Percentiles rank a stretch among this genome's conserved stretches.
Evolutionary conservation across 1,284 basidiomycete species (phyloP).

Genomic region (Cutaneotrichosporon cyanovorans): DNA sequence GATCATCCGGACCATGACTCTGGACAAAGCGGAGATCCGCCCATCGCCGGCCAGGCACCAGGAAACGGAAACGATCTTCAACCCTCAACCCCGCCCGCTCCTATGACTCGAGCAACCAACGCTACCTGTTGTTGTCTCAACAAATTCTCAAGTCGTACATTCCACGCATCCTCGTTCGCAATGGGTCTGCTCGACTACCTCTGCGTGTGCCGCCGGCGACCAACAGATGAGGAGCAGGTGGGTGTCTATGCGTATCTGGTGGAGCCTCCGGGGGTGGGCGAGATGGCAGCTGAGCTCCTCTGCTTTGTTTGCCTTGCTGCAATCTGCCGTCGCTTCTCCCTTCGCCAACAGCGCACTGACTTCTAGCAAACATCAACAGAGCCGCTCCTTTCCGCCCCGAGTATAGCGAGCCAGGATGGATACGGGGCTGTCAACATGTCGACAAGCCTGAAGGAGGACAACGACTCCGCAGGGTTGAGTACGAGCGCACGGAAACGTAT

Average conservation of each 20-base stretch:
- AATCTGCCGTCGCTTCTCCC: not conserved
- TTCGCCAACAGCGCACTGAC: not conserved
- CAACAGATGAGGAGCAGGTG: constrained; percentile 8
- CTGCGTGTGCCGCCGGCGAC: constrained; percentile 9
- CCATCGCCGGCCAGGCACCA: no score
- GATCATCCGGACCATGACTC: no score
- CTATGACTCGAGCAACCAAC: not conserved
- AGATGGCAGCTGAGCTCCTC: no score
- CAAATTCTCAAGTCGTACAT: not conserved
- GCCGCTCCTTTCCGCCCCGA: constrained; percentile 9
- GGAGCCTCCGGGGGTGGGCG: no score
- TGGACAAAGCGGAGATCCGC: no score
- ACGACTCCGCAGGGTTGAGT: constrained; percentile 4
- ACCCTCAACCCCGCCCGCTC: not conserved
- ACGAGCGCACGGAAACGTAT: constrained; percentile 9
- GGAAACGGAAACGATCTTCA: not conserved
- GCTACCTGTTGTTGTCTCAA: not conserved
- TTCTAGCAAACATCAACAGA: constrained; percentile 6
- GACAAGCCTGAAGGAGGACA: not conserved
- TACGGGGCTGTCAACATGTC: constrained; percentile 12
- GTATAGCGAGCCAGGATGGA: constrained; percentile 13
- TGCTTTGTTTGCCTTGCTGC: not conserved
- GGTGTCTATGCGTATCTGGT: not conserved
- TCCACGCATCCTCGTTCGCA: not conserved
- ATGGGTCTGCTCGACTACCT: constrained; percentile 16